Conservation (phyloP, 139 green algal species). For the Chlamydomonas applanata region DNA sequence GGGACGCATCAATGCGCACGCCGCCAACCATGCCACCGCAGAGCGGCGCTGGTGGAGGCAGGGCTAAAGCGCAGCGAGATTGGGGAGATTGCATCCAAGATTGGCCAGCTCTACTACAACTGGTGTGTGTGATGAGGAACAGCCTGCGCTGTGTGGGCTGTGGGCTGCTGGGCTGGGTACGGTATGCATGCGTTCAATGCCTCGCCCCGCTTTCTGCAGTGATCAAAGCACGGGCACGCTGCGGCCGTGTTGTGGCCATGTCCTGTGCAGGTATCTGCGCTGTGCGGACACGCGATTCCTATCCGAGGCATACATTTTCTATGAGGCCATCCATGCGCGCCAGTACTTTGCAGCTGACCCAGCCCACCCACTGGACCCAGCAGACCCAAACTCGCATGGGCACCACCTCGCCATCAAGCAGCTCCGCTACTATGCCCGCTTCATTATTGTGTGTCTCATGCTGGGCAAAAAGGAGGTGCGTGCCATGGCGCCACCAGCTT, state of each 20-base stretch:
- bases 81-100: conserved; percentile 67
- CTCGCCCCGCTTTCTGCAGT: too few relatives aligned
- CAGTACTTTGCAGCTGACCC: conserved; percentile 4
- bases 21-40: too few relatives aligned
- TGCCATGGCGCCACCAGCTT: background rate
- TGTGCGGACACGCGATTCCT: conserved; percentile 39
- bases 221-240: too few relatives aligned
- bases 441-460: conserved; percentile 75
- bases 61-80: conserved; percentile 64
- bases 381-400: conserved; percentile 14
- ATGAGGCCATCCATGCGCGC: conserved; percentile 41
- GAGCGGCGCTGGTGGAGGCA: conserved; percentile 36
- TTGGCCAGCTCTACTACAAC: conserved; percentile 48
- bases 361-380: conserved; percentile 2
- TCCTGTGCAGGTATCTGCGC: background rate
- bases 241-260: too few relatives aligned
- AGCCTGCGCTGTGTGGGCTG: too few relatives aligned
- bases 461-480: conserved; percentile 54
- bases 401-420: conserved; percentile 38
- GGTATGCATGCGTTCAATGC: too few relatives aligned
- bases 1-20: too few relatives aligned
- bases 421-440: conserved; percentile 72
- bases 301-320: conserved; percentile 68
- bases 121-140: background rate
- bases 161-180: too few relatives aligned